These are phyloP conservation scores for Solanum pimpinellifolium DNA, from an alignment of 257 asterid species.

Conservation along the genomic window DNA sequence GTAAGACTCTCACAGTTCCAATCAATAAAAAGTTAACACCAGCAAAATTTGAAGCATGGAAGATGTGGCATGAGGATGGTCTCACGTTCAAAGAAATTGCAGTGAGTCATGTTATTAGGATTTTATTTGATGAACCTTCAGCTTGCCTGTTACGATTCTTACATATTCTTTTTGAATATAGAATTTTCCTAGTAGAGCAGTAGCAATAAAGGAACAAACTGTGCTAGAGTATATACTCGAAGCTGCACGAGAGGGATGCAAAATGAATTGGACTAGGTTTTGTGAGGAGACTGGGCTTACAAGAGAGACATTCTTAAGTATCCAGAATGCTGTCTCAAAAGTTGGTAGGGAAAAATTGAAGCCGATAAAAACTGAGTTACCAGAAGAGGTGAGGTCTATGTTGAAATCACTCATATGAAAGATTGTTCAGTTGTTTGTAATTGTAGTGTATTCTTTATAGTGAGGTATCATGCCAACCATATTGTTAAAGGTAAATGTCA, in stretches of 20 bases:
- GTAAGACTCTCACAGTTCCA: conserved; percentile 16
- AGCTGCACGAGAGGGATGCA: conserved; percentile 68
- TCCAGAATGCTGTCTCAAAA: conserved; percentile 41
- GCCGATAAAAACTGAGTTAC: conserved; percentile 76
- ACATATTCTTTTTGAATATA: conserved; percentile 9
- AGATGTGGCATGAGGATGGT: conserved; percentile 86
- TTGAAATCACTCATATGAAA: not conserved
- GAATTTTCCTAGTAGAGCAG: conserved; percentile 74
- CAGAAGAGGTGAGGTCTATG: conserved; percentile 63
- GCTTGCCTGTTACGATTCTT: not conserved
- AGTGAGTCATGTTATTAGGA: conserved; percentile 32
- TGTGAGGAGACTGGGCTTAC: conserved; percentile 57
- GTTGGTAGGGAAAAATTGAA: conserved; percentile 76
- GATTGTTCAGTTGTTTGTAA: not conserved
- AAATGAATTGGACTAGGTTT: conserved; percentile 64
- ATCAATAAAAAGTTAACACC: conserved; percentile 35
- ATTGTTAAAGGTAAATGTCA: not conserved
- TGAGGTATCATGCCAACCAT: not conserved
- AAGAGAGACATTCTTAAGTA: conserved; percentile 24
- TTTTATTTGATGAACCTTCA: not conserved
- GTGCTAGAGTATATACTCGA: conserved; percentile 61
- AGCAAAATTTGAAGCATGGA: conserved; percentile 88
- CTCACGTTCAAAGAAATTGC: conserved; percentile 50
- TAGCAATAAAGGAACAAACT: conserved; percentile 77
- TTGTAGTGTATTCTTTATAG: not conserved